Conservation (phyloP, 2,329 filamentous ascomycete genomes). For the Sporothrix protearum region DNA sequence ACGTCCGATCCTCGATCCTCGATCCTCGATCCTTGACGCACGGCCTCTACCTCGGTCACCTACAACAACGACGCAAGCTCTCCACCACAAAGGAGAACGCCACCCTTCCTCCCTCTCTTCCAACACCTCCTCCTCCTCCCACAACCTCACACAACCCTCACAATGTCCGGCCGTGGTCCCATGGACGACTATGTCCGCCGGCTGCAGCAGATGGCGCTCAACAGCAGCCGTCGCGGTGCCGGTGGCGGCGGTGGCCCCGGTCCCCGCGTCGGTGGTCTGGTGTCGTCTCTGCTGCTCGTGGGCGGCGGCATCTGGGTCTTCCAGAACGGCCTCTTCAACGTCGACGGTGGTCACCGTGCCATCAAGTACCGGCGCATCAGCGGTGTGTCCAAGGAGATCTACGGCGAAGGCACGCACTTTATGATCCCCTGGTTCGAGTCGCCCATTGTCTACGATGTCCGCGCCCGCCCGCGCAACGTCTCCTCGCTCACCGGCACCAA, state of each 20-base stretch:
- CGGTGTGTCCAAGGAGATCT: conserved; percentile 95
- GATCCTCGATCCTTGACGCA: not conserved
- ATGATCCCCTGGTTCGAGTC: conserved; percentile 97
- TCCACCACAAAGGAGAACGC: not conserved
- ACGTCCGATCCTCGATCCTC: not conserved
- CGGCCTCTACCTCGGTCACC: not conserved
- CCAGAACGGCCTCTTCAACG: conserved; percentile 67
- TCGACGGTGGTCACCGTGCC: conserved; percentile 96
- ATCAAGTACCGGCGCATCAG: conserved; percentile 95
- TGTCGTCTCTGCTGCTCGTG: conserved; percentile 44
- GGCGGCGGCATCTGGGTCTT: conserved; percentile 51
- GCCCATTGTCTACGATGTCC: conserved; percentile 93
- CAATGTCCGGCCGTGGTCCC: conserved; percentile 39
- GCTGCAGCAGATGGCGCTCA: conserved; percentile 48
- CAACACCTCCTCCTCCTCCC: not conserved
- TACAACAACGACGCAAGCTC: not conserved
- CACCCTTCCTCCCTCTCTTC: not conserved
- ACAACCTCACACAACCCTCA: conserved; percentile 24
- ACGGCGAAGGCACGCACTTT: conserved; percentile 92
- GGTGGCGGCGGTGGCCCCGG: conserved; percentile 39
- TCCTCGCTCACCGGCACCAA: conserved; percentile 97
- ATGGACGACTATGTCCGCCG: conserved; percentile 51
- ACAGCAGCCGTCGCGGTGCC: conserved; percentile 40
- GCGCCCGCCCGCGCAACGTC: conserved; percentile 94
- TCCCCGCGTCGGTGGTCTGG: conserved; percentile 40